Conservation (phyloP, 108 stramenopile genomes). For the Cylindrotheca fusiformis region DNA sequence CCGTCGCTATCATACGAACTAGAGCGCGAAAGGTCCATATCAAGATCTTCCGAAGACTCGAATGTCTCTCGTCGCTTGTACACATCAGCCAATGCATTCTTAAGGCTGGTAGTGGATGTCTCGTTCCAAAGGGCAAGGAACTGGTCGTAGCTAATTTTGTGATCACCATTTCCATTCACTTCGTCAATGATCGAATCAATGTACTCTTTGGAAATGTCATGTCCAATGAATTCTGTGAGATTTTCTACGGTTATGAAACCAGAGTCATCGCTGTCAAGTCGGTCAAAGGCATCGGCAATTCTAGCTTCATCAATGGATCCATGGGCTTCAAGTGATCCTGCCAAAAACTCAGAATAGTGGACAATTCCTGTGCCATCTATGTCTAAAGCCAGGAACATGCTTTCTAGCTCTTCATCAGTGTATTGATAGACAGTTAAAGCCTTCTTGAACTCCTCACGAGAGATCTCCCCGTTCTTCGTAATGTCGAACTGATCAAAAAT, state of each 20-base stretch:
- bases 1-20: background rate
- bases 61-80: slow-evolving; percentile 9
- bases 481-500: slow-evolving; percentile 53
- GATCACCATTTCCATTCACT: slow-evolving; percentile 78
- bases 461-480: slow-evolving; percentile 53
- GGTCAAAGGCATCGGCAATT: slow-evolving; percentile 91
- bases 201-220: slow-evolving; percentile 46
- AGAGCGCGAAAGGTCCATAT: too few species aligned
- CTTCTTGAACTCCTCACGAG: slow-evolving; percentile 63
- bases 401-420: slow-evolving; percentile 66
- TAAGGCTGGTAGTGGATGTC: background rate
- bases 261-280: slow-evolving; percentile 84
- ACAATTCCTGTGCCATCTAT: slow-evolving; percentile 76
- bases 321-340: slow-evolving; percentile 84
- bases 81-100: slow-evolving; percentile 5
- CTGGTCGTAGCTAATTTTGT: slow-evolving; percentile 73
- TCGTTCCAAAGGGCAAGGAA: slow-evolving; percentile 38
- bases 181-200: slow-evolving; percentile 87
- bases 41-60: slow-evolving; percentile 6
- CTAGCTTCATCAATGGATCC: slow-evolving; percentile 74
- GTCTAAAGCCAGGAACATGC: slow-evolving; percentile 72
- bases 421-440: slow-evolving; percentile 52
- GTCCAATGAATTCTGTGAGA: slow-evolving; percentile 61
- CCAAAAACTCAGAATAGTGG: slow-evolving; percentile 90
- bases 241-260: slow-evolving; percentile 76